A percentile compares a stretch with the other conserved stretches of the same genome.
These are phyloP conservation scores for Globisporangium parvum DNA, from an alignment of 352 stramenopile genomes.

Conservation along the genomic window DNA sequence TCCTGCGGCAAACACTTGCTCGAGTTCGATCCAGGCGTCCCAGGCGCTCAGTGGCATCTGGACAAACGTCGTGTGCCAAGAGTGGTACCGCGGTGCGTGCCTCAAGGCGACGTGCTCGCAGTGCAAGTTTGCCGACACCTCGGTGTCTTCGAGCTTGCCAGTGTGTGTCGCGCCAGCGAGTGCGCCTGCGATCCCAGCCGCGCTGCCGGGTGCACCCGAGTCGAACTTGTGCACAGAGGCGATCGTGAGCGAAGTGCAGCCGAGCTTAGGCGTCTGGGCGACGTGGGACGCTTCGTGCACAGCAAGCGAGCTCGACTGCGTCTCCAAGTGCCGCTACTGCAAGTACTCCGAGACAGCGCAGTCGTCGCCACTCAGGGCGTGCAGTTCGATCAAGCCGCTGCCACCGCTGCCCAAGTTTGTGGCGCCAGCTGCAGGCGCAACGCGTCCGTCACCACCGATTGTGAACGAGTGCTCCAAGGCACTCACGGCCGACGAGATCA, in stretches of 20 bases:
- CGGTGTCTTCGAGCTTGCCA: constrained; percentile 1
- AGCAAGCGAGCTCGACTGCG: not conserved
- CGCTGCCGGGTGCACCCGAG: not conserved
- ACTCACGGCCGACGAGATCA: not conserved
- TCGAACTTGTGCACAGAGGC: constrained; percentile 9
- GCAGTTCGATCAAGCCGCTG: constrained; percentile 3
- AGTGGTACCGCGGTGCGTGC: constrained; percentile 9
- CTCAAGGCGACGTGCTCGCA: constrained; percentile 5
- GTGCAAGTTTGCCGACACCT: constrained; percentile 9
- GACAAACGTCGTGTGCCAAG: constrained; percentile 7
- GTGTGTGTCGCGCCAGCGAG: constrained; percentile 1
- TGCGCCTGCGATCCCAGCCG: not conserved
- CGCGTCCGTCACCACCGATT: not conserved
- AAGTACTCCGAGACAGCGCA: constrained; percentile 4
- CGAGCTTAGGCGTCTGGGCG: constrained; percentile 10
- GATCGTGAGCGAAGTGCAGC: constrained; percentile 2
- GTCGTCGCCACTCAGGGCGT: constrained; percentile 4
- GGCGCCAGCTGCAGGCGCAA: not conserved
- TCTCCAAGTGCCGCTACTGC: constrained; percentile 12
- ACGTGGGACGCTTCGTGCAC: constrained; percentile 11
- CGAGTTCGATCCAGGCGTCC: not conserved
- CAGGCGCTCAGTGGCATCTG: constrained; percentile 13
- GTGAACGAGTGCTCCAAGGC: constrained; percentile 8
- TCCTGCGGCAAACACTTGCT: constrained; percentile 6
- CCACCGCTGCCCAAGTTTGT: constrained; percentile 1